These are phyloP conservation scores for Coemansia sp. DNA, from an alignment of 192 early-diverging fungal species.

Conservation along the genomic window DNA sequence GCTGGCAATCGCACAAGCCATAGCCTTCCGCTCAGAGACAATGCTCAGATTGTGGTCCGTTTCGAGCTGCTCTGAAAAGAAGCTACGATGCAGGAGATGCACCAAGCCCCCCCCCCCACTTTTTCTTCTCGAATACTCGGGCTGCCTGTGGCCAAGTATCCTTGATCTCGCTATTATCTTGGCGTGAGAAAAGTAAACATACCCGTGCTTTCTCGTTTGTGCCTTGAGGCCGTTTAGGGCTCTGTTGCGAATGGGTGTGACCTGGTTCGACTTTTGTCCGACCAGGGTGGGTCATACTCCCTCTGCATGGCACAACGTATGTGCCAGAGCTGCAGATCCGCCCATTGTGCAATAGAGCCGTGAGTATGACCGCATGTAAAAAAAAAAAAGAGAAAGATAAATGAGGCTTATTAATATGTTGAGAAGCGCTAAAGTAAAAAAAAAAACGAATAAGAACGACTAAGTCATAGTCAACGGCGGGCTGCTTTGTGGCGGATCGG, in stretches of 20 bases:
- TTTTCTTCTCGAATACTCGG: background rate
- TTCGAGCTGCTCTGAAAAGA: background rate
- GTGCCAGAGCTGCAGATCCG: background rate
- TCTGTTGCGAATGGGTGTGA: background rate
- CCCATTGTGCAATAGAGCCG: background rate
- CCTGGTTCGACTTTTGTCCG: background rate
- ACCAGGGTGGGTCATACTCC: background rate
- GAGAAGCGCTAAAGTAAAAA: background rate
- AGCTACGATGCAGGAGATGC: background rate
- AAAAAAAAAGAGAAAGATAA: background rate
- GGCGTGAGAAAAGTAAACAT: background rate
- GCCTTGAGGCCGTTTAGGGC: background rate
- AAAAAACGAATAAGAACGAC: too few relatives aligned
- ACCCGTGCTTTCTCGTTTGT: too few relatives aligned
- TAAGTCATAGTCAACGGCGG: background rate
- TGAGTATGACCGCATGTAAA: background rate
- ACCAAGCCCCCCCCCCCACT: background rate
- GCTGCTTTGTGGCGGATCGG: slow-evolving; percentile 1
- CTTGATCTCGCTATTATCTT: slow-evolving; percentile 18
- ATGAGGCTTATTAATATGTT: background rate
- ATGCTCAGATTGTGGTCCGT: background rate
- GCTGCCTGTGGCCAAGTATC: background rate
- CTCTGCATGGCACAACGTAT: background rate
- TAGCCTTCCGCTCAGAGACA: background rate
- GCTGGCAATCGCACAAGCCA: background rate